Evolutionary conservation across 208 protist genomes (phyloP).

Genomic region (Acanthamoeba culbertsoni): DNA sequence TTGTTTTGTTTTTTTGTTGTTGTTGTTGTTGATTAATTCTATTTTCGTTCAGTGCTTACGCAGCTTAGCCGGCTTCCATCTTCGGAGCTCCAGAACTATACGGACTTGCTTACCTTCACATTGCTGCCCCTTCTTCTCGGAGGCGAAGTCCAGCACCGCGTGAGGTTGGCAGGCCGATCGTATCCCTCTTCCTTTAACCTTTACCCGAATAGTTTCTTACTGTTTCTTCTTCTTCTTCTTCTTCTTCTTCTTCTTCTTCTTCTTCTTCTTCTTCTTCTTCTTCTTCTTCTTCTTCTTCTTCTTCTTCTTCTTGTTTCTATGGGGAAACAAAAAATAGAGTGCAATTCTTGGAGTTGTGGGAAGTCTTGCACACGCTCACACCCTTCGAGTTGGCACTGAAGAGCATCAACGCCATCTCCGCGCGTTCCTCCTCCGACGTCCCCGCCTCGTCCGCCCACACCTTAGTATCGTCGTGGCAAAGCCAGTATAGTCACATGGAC

Average conservation of each 20-base stretch:
- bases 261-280: no score
- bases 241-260: no score
- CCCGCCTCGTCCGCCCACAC: neutral
- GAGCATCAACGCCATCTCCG: slow-evolving; percentile 64
- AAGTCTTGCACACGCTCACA: slow-evolving; percentile 3
- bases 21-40: neutral
- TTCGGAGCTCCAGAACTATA: neutral
- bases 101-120: neutral
- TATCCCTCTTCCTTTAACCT: neutral
- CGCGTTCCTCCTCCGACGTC: neutral
- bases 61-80: neutral
- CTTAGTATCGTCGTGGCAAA: neutral
- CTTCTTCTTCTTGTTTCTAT: no score
- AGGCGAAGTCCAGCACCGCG: neutral
- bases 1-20: neutral
- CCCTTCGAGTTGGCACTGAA: slow-evolving; percentile 58
- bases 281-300: no score
- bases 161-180: neutral
- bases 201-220: no score
- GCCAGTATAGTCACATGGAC: slow-evolving; percentile 57
- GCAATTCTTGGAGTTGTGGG: slow-evolving; percentile 61
- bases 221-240: no score
- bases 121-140: neutral
- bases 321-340: neutral
- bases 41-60: neutral